Conservation (phyloP, 371 early-diverging fungal species). For the Gilbertella persicaria region DNA sequence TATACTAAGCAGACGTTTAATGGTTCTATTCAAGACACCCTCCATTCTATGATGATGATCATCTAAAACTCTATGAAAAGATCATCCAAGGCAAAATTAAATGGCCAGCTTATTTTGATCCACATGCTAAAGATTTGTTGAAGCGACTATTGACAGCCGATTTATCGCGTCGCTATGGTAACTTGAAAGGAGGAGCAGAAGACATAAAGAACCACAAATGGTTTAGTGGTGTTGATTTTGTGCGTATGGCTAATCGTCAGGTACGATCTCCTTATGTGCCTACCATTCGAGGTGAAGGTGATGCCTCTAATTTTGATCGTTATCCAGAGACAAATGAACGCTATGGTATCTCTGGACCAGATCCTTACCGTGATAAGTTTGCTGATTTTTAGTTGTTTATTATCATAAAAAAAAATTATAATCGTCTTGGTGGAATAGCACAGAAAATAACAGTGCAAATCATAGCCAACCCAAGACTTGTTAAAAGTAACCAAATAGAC, state of each 20-base stretch:
- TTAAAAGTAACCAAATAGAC: slow-evolving; percentile 40
- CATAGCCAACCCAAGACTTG: slow-evolving; percentile 30
- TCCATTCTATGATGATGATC: slow-evolving; percentile 95
- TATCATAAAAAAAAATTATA: slow-evolving; percentile 39
- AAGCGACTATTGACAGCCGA: slow-evolving; percentile 86
- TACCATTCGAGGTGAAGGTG: slow-evolving; percentile 76
- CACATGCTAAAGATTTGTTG: slow-evolving; percentile 88
- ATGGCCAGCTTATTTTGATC: slow-evolving; percentile 92
- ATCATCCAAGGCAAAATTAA: slow-evolving; percentile 84
- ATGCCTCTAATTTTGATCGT: slow-evolving; percentile 88
- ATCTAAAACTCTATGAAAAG: slow-evolving; percentile 89
- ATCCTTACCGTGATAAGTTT: slow-evolving; percentile 33
- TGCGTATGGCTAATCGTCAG: slow-evolving; percentile 51
- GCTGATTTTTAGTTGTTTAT: slow-evolving; percentile 16
- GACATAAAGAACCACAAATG: slow-evolving; percentile 86
- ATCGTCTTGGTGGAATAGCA: slow-evolving; percentile 43
- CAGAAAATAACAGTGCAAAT: slow-evolving; percentile 45
- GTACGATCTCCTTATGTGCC: slow-evolving; percentile 83
- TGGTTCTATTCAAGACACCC: slow-evolving; percentile 50
- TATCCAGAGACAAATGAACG: slow-evolving; percentile 78
- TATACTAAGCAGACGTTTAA: not conserved
- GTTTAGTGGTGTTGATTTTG: slow-evolving; percentile 84
- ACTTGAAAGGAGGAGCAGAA: slow-evolving; percentile 81
- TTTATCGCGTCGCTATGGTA: slow-evolving; percentile 89
- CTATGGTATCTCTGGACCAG: slow-evolving; percentile 36